These are phyloP conservation scores for Aspergillus eucalypticola DNA, from an alignment of 2,329 filamentous ascomycete genomes.

Conservation along the genomic window DNA sequence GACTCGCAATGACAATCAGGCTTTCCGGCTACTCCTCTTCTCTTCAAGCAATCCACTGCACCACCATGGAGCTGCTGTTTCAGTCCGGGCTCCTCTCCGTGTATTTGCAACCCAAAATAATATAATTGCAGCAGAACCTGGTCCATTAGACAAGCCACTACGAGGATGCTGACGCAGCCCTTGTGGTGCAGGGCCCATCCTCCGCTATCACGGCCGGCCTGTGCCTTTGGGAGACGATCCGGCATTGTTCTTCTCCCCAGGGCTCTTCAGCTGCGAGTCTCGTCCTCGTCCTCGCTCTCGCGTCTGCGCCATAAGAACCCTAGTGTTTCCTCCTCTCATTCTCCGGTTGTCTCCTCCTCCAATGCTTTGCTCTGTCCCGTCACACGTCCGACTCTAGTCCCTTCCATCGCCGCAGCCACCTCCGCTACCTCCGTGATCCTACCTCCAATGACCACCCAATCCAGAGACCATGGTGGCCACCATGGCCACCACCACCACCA, in stretches of 20 bases:
- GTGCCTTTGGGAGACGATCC: slow-evolving; percentile 46
- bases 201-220: slow-evolving; percentile 54
- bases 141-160: slow-evolving; percentile 21
- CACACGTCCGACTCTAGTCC: slow-evolving; percentile 1
- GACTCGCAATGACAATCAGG: not conserved
- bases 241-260: slow-evolving; percentile 17
- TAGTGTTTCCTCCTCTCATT: slow-evolving; percentile 6
- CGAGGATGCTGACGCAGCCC: slow-evolving; percentile 37
- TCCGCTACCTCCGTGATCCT: slow-evolving; percentile 25
- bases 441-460: slow-evolving; percentile 46
- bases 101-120: not conserved
- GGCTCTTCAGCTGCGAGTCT: slow-evolving; percentile 23
- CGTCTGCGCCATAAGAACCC: slow-evolving; percentile 17
- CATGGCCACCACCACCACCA: slow-evolving; percentile 62
- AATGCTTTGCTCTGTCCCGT: slow-evolving; percentile 15
- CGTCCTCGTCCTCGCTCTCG: slow-evolving; percentile 21
- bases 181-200: slow-evolving; percentile 41
- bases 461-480: slow-evolving; percentile 48
- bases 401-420: slow-evolving; percentile 17
- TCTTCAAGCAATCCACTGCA: not conserved
- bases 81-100: not conserved
- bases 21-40: not conserved
- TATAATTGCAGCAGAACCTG: not conserved
- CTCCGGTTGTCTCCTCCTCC: slow-evolving; percentile 9
- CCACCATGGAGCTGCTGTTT: slow-evolving; percentile 6